Evolutionary conservation across 2,329 filamentous ascomycete genomes (phyloP), one percentile per base, ranked within the genome.

Genomic region (Pyricularia grisea): DNA sequence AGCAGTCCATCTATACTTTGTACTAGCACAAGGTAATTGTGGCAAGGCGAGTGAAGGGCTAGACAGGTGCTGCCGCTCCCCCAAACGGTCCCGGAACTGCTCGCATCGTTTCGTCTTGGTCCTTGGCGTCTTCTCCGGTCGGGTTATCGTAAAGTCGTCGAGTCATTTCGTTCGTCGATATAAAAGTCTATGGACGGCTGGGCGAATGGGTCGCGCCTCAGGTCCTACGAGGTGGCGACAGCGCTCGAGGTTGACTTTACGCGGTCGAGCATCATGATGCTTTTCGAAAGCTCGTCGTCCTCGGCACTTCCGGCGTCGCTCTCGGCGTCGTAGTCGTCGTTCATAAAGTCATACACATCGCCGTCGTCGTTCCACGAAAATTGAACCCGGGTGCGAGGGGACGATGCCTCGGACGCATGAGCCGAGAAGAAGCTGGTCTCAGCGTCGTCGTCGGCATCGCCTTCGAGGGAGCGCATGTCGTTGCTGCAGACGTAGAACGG

Each of bases 251-350:
- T 30, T 63, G 25, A 63, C 60, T 7, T 63, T 11, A 30, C 60
- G 25, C 25, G 60, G 23, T 63, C 60, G 23, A 63, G 25, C 60
- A 63, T 63, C 60, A 63, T 63, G 60, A 28, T 28, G 60, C 60
- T 67, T n/a, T 20, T 28, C 7, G 80, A 84, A 79, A 84, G 82
- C 79, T 67, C 23, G 5, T 55, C 60, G 6, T 33, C 63, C 17
- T 69, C 68, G 27, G 36, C 11, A 66, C 60, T 67, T 31, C 61
- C 68, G 2, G 4, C 27, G 23, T 69, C 67, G 25, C 36, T 69
- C 33, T 36, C 33, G 20, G 25, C 10, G 25, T 14, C 7, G n/a
- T n/a, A n/a, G n/a, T 28, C 60, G 25, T 68, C 70, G 55, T 70
- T 55, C 68, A 70, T 63, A 20, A 71, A 72, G 27, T 71, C 71